Conservation (phyloP, 441 rosid species). For the Codiaeum variegatum region DNA sequence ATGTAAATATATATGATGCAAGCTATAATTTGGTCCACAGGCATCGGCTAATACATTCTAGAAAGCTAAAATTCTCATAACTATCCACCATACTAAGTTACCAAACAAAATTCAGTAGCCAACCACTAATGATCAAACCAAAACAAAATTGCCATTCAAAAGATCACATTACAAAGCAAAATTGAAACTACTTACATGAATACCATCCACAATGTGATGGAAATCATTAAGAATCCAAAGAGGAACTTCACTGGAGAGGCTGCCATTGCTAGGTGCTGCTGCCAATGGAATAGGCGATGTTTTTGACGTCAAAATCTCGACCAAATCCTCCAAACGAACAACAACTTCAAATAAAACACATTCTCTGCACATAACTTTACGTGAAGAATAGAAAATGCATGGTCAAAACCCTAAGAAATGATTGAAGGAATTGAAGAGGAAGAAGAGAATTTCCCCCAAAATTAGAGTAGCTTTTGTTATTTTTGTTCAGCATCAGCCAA, state of each 20-base stretch:
- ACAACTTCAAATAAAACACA: constrained; percentile 24
- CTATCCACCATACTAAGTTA: neutral
- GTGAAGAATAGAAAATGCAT: constrained; percentile 13
- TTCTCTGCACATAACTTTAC: constrained; percentile 38
- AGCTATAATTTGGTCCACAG: constrained; percentile 5
- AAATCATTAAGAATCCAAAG: constrained; percentile 74
- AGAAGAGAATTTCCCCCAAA: constrained; percentile 20
- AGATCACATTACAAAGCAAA: neutral
- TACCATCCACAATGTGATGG: constrained; percentile 78
- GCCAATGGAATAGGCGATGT: neutral
- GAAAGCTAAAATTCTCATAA: neutral
- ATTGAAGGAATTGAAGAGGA: constrained; percentile 30
- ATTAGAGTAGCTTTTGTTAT: neutral
- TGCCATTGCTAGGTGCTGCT: constrained; percentile 40
- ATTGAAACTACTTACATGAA: constrained; percentile 64
- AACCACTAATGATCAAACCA: constrained; percentile 9
- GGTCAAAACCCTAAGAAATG: neutral
- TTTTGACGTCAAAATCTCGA: constrained; percentile 20
- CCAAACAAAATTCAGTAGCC: neutral
- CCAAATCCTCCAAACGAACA: constrained; percentile 24
- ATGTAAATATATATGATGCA: neutral
- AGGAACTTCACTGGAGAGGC: constrained; percentile 93
- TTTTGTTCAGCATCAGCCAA: neutral
- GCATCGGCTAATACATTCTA: neutral
- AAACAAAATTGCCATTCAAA: neutral